Evolutionary conservation across 2,329 filamentous ascomycete species (phyloP).

Genomic region (Colletotrichum melonis): DNA sequence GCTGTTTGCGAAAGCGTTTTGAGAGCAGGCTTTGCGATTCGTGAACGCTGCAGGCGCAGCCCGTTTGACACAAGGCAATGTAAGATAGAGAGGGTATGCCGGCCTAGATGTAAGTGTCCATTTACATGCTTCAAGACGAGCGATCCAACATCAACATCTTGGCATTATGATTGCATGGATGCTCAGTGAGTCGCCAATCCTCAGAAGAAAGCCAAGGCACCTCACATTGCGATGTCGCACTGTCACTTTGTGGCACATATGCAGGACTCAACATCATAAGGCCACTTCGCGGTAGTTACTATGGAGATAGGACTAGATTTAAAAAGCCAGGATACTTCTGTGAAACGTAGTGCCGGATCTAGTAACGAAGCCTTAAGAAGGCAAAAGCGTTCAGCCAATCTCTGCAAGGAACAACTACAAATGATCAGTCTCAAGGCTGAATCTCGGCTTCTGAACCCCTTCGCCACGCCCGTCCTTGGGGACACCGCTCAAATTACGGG

Average conservation of each 20-base stretch:
- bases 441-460: conserved; percentile 18
- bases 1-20: background rate
- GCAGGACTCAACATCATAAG: background rate
- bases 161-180: background rate
- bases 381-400: background rate
- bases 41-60: background rate
- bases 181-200: background rate
- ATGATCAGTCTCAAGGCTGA: conserved; percentile 34
- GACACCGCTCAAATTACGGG: background rate
- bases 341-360: background rate
- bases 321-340: background rate
- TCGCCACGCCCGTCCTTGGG: background rate
- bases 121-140: background rate
- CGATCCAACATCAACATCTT: background rate
- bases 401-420: background rate
- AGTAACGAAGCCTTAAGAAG: background rate
- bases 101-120: background rate
- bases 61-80: background rate
- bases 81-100: background rate
- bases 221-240: background rate
- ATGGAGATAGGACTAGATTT: background rate
- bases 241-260: too few species aligned
- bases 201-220: background rate
- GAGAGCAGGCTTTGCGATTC: background rate
- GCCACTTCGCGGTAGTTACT: background rate